These are phyloP conservation scores for Zygosaccharomyces rouxii DNA, from an alignment of 805 yeast species.

Conservation along the genomic window DNA sequence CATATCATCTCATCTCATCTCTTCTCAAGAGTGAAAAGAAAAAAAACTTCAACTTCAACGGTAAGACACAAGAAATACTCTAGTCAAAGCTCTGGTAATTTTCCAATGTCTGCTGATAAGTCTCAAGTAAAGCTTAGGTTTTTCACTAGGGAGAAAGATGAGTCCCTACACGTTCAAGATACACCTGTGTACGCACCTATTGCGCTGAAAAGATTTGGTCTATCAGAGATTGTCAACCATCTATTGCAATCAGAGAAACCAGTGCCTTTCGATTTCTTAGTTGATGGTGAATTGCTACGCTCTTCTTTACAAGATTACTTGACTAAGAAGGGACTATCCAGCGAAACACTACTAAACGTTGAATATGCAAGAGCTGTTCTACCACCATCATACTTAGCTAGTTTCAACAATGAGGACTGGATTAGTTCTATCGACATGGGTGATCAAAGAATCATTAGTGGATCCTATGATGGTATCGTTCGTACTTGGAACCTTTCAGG, in stretches of 20 bases:
- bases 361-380: conserved; percentile 90
- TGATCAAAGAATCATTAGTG: conserved; percentile 59
- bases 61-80: neutral
- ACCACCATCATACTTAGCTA: conserved; percentile 89
- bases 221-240: conserved; percentile 94
- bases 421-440: conserved; percentile 59
- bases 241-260: conserved; percentile 56
- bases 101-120: conserved; percentile 33
- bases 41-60: neutral
- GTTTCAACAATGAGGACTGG: conserved; percentile 95
- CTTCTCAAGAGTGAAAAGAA: conserved; percentile 1
- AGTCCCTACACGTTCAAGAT: conserved; percentile 64
- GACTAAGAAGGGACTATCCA: conserved; percentile 68
- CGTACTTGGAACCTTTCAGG: conserved; percentile 85
- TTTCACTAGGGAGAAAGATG: conserved; percentile 81
- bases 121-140: conserved; percentile 77
- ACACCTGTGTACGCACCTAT: conserved; percentile 87
- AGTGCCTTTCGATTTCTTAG: conserved; percentile 87
- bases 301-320: conserved; percentile 77
- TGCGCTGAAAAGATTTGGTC: conserved; percentile 79
- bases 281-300: conserved; percentile 78
- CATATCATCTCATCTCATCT: conserved; percentile 17
- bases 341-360: conserved; percentile 70
- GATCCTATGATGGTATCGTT: conserved; percentile 92
- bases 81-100: neutral